Base-by-base conservation (phyloP, 1,284 basidiomycete genomes). In the Trichosporon asahii region DNA sequence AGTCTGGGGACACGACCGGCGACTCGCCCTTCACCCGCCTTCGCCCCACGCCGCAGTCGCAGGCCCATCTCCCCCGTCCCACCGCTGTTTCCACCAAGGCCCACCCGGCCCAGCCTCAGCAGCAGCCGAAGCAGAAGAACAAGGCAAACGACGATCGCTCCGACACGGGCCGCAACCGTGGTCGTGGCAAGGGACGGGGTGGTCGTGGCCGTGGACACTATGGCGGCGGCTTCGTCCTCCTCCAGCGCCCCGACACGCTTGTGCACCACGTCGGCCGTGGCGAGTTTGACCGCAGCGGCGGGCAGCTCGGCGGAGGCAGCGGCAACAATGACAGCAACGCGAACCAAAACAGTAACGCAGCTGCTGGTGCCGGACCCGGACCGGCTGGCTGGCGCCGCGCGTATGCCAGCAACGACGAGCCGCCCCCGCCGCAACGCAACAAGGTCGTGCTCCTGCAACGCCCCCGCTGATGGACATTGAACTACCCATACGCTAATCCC, bases 161-260 rank as follows among this genome's bases (percentile, higher is more conserved):
- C 7, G 60, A 66, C 5, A 37, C 61, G 4, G 60, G 63, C 5
- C 49, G 69, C 15, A 61, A 66, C 7, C 29, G 67, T 11, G 64
- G 68, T 0, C 49, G 66, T 11, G 72, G 72, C 9, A 68, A 67
- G 14, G 67, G 67, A 2, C 63, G 72, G 1, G 69, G 72, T 2
- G 69, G 66, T 14, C 67, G 76, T n/a, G 68, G 73, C 1, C 70
- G 76, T 33, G 72, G 73, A 0, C 46, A 68, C 66, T 69, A 70
- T 60, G 74, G 74, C 7, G 77, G 76, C 46, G 76, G 75, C 37
- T 81, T 81, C 57, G 77, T 77, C 0, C 74, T 80, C 4, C 77
- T 81, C n/a, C 78, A 80, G 72, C 72, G 80, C 67, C 80, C 80
- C 21, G 78, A 75, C 31, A 76, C 76, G 8, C 76, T 76, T 11